Percentiles rank a stretch among this genome's conserved stretches.
phyloP scores from a whole-genome alignment of 352 stramenopile genomes.

The Pythium sp. region DNA sequence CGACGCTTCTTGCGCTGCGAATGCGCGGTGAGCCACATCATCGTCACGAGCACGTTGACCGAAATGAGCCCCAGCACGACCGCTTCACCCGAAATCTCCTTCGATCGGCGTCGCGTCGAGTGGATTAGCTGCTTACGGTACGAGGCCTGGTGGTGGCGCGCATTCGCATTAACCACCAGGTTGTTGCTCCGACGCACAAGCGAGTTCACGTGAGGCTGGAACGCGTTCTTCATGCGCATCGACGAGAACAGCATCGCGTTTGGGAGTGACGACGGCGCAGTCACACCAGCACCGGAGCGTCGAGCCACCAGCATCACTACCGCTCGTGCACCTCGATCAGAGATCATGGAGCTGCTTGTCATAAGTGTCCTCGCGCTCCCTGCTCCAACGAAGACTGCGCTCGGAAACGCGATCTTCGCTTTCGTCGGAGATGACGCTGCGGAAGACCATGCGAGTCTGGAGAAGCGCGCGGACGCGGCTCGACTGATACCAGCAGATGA shows the following conservation, averaged over 20 bases:
- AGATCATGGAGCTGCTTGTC: conserved; percentile 2
- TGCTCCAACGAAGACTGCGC: background rate
- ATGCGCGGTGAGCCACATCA: conserved; percentile 59
- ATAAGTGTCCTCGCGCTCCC: background rate
- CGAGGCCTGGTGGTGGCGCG: conserved; percentile 8
- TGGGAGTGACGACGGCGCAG: background rate
- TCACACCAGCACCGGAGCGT: background rate
- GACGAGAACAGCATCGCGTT: conserved; percentile 14
- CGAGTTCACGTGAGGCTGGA: conserved; percentile 12
- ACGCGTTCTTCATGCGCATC: conserved; percentile 14
- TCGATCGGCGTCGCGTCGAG: background rate
- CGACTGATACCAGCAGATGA: background rate
- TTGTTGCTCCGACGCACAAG: background rate
- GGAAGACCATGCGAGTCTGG: background rate
- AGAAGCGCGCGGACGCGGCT: background rate
- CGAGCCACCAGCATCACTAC: background rate
- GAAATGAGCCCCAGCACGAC: conserved; percentile 56
- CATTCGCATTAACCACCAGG: background rate
- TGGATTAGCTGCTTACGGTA: conserved; percentile 18
- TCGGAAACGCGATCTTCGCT: background rate
- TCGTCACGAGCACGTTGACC: conserved; percentile 51
- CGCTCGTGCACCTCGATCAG: background rate
- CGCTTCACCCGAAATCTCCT: conserved; percentile 27
- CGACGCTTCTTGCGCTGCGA: conserved; percentile 38
- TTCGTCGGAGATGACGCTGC: background rate